Evolutionary conservation across 768 basidiomycete species (phyloP).

Genomic region (Exidia glandulosa): DNA sequence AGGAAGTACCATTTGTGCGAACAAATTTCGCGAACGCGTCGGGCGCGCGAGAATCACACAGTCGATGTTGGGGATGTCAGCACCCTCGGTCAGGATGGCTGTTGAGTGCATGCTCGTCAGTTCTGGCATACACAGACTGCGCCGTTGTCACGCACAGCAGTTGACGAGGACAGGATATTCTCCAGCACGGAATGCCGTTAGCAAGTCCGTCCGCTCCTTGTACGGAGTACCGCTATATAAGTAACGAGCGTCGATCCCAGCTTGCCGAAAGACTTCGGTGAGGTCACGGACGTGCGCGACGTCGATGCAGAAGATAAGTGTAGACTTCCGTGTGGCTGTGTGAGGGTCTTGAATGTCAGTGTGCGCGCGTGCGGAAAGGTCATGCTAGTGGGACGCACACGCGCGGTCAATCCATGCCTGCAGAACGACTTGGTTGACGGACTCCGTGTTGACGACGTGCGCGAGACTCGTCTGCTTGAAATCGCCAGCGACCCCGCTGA

Average conservation of each 20-base stretch:
- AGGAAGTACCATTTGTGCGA: conserved; percentile 75
- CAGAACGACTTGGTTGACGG: conserved; percentile 68
- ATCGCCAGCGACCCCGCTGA: conserved; percentile 65
- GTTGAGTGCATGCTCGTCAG: too few relatives aligned
- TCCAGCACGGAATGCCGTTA: conserved; percentile 58
- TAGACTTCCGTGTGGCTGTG: conserved; percentile 64
- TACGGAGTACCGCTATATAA: conserved; percentile 59
- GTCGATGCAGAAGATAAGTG: conserved; percentile 86
- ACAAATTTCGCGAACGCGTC: conserved; percentile 79
- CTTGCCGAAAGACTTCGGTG: conserved; percentile 57
- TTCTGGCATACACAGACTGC: too few relatives aligned
- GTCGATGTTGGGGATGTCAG: conserved; percentile 94
- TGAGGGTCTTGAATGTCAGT: too few relatives aligned
- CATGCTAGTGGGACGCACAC: conserved; percentile 32
- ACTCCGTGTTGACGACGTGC: conserved; percentile 67
- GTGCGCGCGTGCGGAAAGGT: not conserved
- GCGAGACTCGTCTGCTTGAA: conserved; percentile 72
- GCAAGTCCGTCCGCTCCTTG: conserved; percentile 48
- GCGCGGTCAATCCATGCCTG: conserved; percentile 81
- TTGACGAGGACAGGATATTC: conserved; percentile 81
- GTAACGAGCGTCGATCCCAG: conserved; percentile 78
- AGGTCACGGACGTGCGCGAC: conserved; percentile 68
- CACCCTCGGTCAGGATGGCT: conserved; percentile 88
- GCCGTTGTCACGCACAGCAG: conserved; percentile 57
- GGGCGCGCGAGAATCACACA: conserved; percentile 82